A percentile compares a stretch with the other conserved stretches of the same genome.
Conservation (phyloP, 768 basidiomycete species). For the Albatrellus ellisii region DNA sequence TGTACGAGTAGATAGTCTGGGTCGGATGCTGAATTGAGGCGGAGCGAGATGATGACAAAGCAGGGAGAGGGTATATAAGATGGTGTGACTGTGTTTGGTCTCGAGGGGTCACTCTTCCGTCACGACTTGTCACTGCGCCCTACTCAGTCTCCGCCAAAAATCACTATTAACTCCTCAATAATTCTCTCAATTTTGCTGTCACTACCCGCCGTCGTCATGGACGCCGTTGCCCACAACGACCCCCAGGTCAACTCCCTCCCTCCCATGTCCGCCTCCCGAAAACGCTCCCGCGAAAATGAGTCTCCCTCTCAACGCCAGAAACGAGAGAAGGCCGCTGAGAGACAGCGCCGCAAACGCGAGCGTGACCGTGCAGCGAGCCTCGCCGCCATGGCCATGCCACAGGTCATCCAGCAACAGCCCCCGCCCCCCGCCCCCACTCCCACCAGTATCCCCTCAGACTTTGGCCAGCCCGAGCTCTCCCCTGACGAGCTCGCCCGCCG, state of each 20-base stretch:
- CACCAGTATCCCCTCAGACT: too few relatives aligned
- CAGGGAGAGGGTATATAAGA: constrained; percentile 14
- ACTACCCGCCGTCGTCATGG: constrained; percentile 9
- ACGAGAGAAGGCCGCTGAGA: constrained; percentile 78
- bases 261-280: constrained; percentile 23
- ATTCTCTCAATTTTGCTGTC: constrained; percentile 6
- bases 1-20: not conserved
- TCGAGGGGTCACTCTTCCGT: constrained; percentile 19
- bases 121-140: constrained; percentile 21
- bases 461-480: constrained; percentile 28
- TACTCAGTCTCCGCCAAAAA: constrained; percentile 10
- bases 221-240: constrained; percentile 13
- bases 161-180: not conserved
- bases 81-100: constrained; percentile 16
- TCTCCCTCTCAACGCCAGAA: constrained; percentile 61
- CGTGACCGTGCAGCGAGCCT: constrained; percentile 35
- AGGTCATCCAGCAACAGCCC: constrained; percentile 11
- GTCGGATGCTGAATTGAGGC: not conserved
- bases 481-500: constrained; percentile 55
- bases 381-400: constrained; percentile 14
- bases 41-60: not conserved
- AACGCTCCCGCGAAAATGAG: constrained; percentile 61
- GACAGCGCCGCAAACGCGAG: constrained; percentile 75
- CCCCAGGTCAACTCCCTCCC: constrained; percentile 7
- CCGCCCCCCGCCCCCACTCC: not conserved